Percentiles rank a stretch among this genome's conserved stretches.
Conservation (phyloP, 2,329 filamentous ascomycete species). For the Talaromyces sp. region DNA sequence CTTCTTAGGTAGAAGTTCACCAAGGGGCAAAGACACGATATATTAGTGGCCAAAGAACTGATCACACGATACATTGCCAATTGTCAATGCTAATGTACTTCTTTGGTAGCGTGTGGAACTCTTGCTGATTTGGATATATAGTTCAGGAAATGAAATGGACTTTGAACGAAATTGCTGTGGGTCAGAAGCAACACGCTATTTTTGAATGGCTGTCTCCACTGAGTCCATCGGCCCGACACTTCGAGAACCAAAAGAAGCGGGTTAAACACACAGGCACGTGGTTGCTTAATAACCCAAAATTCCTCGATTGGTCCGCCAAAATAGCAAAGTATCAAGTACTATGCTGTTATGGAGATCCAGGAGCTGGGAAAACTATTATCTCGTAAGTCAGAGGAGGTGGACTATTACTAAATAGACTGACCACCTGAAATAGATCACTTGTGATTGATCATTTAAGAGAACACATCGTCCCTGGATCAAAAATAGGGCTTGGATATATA, state of each 20-base stretch:
- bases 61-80: too few species aligned
- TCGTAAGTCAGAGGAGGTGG: slow-evolving; percentile 9
- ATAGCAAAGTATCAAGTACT: slow-evolving; percentile 13
- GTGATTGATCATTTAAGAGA: slow-evolving; percentile 15
- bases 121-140: background rate
- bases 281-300: slow-evolving; percentile 9
- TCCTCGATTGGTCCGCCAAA: slow-evolving; percentile 6
- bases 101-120: too few species aligned
- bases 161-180: background rate
- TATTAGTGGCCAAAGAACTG: too few species aligned
- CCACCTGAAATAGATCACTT: slow-evolving; percentile 8
- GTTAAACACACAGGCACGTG: slow-evolving; percentile 9
- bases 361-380: slow-evolving; percentile 19
- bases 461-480: background rate
- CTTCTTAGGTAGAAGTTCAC: too few species aligned
- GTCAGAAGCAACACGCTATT: background rate
- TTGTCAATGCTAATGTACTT: too few species aligned
- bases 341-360: slow-evolving; percentile 18
- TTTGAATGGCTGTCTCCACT: slow-evolving; percentile 10
- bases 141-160: background rate
- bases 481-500: slow-evolving; percentile 18
- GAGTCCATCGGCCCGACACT: slow-evolving; percentile 11
- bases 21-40: too few species aligned
- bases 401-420: background rate
- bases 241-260: slow-evolving; percentile 3